These are phyloP conservation scores for Dipteronia sinensis DNA, from an alignment of 345 rosid species.

Conservation along the genomic window DNA sequence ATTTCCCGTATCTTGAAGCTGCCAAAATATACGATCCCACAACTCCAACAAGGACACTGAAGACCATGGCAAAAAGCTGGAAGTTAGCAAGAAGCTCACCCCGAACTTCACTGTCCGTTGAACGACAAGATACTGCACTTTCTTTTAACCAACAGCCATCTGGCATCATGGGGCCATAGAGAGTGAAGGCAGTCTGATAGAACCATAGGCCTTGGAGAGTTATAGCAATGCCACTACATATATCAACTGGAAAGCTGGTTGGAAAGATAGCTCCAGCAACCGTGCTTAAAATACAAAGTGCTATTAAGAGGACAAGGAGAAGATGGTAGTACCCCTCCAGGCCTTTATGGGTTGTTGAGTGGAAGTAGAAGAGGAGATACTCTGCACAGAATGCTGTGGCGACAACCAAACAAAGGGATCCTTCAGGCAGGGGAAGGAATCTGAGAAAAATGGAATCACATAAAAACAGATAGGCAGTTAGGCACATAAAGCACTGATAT, in stretches of 20 bases:
- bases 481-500: no score
- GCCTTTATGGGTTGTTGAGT: conserved; percentile 94
- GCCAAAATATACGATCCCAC: conserved; percentile 57
- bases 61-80: conserved; percentile 71
- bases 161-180: conserved; percentile 95
- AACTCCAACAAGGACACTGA: conserved; percentile 64
- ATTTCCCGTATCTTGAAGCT: conserved; percentile 55
- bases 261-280: conserved; percentile 76
- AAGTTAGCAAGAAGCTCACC: conserved; percentile 87
- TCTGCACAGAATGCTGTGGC: conserved; percentile 86
- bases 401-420: conserved; percentile 71
- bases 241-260: conserved; percentile 79
- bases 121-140: conserved; percentile 49
- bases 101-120: conserved; percentile 53
- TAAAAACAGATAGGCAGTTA: neutral
- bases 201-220: conserved; percentile 98
- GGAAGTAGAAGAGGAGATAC: conserved; percentile 81
- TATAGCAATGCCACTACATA: conserved; percentile 69
- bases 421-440: conserved; percentile 72
- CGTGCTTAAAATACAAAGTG: conserved; percentile 62
- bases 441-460: conserved; percentile 35
- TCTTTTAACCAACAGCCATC: conserved; percentile 65
- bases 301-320: conserved; percentile 76
- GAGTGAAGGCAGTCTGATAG: conserved; percentile 92
- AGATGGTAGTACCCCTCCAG: conserved; percentile 97